Conservation (phyloP, 169 alveolate genomes). For the Besnoitia besnoiti region DNA sequence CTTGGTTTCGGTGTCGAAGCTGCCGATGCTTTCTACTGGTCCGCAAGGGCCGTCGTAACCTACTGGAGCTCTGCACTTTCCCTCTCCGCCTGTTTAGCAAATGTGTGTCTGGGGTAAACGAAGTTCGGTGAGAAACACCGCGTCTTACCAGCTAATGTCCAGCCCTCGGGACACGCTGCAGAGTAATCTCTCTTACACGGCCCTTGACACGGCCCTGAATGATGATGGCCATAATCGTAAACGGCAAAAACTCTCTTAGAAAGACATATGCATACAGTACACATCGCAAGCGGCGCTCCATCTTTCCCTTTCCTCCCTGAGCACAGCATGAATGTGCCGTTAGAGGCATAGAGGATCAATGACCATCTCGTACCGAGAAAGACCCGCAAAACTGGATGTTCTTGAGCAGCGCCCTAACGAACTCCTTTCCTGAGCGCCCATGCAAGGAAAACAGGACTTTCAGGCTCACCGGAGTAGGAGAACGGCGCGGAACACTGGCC, state of each 20-base stretch:
- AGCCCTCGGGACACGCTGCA: slow-evolving; percentile 34
- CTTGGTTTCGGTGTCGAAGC: slow-evolving; percentile 1
- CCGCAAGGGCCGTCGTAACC: slow-evolving; percentile 43
- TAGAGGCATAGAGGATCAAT: neutral
- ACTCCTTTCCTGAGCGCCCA: too few species aligned
- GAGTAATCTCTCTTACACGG: neutral
- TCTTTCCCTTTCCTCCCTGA: slow-evolving; percentile 6
- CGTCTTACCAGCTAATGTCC: neutral
- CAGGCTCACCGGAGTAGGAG: slow-evolving; percentile 17
- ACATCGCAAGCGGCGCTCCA: slow-evolving; percentile 21
- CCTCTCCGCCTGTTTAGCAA: neutral
- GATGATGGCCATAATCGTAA: neutral
- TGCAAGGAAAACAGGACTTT: neutral
- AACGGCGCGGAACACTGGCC: slow-evolving; percentile 27
- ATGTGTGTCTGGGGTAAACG: neutral
- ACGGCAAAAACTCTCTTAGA: neutral
- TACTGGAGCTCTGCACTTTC: neutral
- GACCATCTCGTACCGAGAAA: neutral
- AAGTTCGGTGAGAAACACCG: neutral
- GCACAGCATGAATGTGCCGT: too few species aligned
- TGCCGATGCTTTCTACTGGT: slow-evolving; percentile 23
- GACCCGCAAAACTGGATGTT: neutral
- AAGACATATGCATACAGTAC: neutral
- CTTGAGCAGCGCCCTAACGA: slow-evolving; percentile 14
- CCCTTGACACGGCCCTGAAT: slow-evolving; percentile 27